Evolutionary conservation across 805 yeast species (phyloP).

Genomic region (Suhomyces faveliae): DNA sequence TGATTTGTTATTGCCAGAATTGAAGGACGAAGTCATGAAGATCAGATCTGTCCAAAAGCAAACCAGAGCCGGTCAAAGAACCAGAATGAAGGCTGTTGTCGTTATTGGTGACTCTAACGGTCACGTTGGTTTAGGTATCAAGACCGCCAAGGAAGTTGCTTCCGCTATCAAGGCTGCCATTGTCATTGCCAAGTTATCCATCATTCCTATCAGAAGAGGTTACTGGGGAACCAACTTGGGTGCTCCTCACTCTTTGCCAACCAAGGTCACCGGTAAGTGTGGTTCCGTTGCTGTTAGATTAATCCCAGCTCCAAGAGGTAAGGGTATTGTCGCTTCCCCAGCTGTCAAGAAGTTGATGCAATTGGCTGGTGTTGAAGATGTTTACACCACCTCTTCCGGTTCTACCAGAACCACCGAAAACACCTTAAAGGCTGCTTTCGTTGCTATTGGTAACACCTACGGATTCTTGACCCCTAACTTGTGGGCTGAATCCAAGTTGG

Average conservation of each 20-base stretch:
- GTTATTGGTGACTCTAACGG: constrained; percentile 99
- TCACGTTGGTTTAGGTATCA: constrained; percentile 99
- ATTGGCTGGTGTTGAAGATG: constrained; percentile 99
- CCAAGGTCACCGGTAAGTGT: constrained; percentile 99
- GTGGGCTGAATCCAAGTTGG: constrained; percentile 85
- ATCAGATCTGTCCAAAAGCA: constrained; percentile 99
- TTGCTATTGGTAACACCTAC: constrained; percentile 99
- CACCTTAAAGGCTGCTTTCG: constrained; percentile 99
- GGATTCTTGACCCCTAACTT: constrained; percentile 99
- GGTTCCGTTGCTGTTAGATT: constrained; percentile 99
- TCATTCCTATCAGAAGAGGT: constrained; percentile 99
- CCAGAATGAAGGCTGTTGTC: constrained; percentile 99
- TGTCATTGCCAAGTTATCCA: constrained; percentile 97
- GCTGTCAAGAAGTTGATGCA: constrained; percentile 98
- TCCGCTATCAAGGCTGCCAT: constrained; percentile 99
- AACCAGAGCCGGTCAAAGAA: constrained; percentile 99
- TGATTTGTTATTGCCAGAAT: constrained; percentile 91
- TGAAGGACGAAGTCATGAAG: constrained; percentile 99
- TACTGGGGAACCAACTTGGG: constrained; percentile 99
- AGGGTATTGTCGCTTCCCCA: constrained; percentile 99
- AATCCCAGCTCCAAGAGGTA: constrained; percentile 99
- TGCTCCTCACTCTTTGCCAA: constrained; percentile 97
- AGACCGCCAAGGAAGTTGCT: constrained; percentile 99
- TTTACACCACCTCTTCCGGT: constrained; percentile 98
- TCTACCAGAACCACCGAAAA: constrained; percentile 99